phyloP scores from a whole-genome alignment of 805 yeast genomes.

The Candida nitratophila region DNA sequence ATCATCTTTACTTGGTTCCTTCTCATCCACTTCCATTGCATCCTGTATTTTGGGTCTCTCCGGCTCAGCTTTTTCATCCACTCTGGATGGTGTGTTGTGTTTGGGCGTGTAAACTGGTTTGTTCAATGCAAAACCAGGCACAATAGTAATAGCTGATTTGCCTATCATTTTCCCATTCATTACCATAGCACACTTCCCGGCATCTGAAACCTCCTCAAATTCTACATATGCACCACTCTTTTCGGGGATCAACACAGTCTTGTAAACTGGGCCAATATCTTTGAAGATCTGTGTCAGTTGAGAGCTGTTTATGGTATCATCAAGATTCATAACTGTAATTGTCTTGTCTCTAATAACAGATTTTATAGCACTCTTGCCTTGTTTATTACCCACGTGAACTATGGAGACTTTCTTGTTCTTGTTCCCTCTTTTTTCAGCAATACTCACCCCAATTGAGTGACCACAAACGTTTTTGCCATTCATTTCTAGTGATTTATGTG shows the following conservation, averaged over 20 bases:
- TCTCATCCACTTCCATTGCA: no score
- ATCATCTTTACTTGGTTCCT: no score
- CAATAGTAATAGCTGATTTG: constrained; percentile 17
- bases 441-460: constrained; percentile 39
- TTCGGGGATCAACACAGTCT: constrained; percentile 40
- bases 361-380: background rate
- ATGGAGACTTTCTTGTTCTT: constrained; percentile 25
- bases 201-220: constrained; percentile 32
- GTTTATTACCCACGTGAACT: constrained; percentile 8
- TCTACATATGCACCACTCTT: constrained; percentile 43
- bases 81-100: no score
- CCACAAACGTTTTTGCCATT: constrained; percentile 38
- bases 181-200: constrained; percentile 45
- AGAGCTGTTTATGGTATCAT: constrained; percentile 30
- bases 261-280: constrained; percentile 30
- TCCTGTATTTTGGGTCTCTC: no score
- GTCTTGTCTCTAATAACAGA: constrained; percentile 12
- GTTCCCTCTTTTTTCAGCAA: constrained; percentile 30
- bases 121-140: background rate
- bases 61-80: no score
- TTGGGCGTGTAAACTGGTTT: no score
- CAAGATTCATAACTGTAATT: constrained; percentile 20
- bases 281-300: constrained; percentile 27
- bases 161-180: constrained; percentile 34
- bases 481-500: constrained; percentile 36